Evolutionary conservation across 257 asterid species (phyloP).

Genomic region (Haberlea rhodopensis): DNA sequence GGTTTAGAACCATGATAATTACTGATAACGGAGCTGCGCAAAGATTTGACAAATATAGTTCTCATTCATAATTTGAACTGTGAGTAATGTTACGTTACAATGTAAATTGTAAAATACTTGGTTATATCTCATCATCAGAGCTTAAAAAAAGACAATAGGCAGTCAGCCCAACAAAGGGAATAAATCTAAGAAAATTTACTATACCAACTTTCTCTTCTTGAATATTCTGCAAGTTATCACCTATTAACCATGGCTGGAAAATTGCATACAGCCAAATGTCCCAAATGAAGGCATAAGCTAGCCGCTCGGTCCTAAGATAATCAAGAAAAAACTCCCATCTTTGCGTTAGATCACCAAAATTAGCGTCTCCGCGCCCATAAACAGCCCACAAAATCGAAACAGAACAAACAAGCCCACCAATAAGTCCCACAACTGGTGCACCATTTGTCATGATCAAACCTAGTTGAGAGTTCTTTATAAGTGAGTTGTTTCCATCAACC

Average conservation of each 20-base stretch:
- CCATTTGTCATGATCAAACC: constrained; percentile 65
- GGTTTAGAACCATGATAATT: too few relatives aligned
- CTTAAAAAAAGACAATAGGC: constrained; percentile 73
- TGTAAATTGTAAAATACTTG: constrained; percentile 7
- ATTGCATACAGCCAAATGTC: constrained; percentile 63
- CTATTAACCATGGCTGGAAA: constrained; percentile 95
- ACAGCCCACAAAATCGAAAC: constrained; percentile 68
- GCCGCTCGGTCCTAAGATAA: constrained; percentile 73
- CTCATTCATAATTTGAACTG: not conserved
- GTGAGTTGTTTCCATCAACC: constrained; percentile 32
- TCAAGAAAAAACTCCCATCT: constrained; percentile 59
- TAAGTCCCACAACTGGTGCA: constrained; percentile 65
- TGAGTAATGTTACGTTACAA: constrained; percentile 18
- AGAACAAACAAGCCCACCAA: constrained; percentile 59
- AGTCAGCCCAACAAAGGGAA: constrained; percentile 71
- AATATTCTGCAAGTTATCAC: constrained; percentile 67
- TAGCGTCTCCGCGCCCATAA: constrained; percentile 70
- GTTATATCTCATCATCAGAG: constrained; percentile 38
- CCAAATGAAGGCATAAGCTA: constrained; percentile 95
- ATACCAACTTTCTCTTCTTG: constrained; percentile 44
- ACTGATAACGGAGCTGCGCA: too few relatives aligned
- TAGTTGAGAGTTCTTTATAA: constrained; percentile 49
- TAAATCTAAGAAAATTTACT: constrained; percentile 60
- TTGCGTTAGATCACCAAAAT: constrained; percentile 53
- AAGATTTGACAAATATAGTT: too few relatives aligned